Evolutionary conservation across 495 filamentous ascomycete species (phyloP), one percentile per base, ranked within the genome.

Genomic region (Penicillium chermesinum): DNA sequence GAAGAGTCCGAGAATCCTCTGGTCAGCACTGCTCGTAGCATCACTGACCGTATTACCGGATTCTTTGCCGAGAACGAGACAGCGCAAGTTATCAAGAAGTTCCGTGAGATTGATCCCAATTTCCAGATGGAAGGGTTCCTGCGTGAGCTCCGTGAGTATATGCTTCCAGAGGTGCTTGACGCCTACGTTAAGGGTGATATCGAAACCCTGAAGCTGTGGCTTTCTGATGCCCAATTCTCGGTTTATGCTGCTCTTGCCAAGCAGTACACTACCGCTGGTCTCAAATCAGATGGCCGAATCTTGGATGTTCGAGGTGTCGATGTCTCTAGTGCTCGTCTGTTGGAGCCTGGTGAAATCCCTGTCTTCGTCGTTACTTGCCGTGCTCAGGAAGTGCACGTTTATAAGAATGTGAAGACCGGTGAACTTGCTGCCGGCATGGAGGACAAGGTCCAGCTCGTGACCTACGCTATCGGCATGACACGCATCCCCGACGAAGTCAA

Each of bases 41-140:
- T 98, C 51, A 88, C 90, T 9, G 93, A 98, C 66, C 80, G 87
- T 35, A 78, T 98, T 21, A 89, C 87, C 40, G 89, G 94, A 19
- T 97, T 96, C 69, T 98, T 98, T 54, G 93, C 93, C 30, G 93
- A 97, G 65, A 98, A 96, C 65, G 93, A 98, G 69, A 96, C 93
- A 9, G 93, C 93, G 13, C 83, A 78, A 75, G 93, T 98, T 2
- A 91, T 98, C 74, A 96, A 94, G 72, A 95, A 89, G 66, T 91
- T 98, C 72, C 82, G 90, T n/a, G 82, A 89, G 50, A 94, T 97
- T 81, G 94, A 98, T 57, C 94, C 93, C 10, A 82, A 74, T 47
- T 98, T 98, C 77, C 88, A 95, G 65, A 78, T 95, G 62, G 93
- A 98, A 63, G 82, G 87, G 0, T 98, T 96, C 75, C 71, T 96